These are phyloP conservation scores for Paratinospora sagittata DNA, from an alignment of 164 flowering plant genomes.

Conservation along the genomic window DNA sequence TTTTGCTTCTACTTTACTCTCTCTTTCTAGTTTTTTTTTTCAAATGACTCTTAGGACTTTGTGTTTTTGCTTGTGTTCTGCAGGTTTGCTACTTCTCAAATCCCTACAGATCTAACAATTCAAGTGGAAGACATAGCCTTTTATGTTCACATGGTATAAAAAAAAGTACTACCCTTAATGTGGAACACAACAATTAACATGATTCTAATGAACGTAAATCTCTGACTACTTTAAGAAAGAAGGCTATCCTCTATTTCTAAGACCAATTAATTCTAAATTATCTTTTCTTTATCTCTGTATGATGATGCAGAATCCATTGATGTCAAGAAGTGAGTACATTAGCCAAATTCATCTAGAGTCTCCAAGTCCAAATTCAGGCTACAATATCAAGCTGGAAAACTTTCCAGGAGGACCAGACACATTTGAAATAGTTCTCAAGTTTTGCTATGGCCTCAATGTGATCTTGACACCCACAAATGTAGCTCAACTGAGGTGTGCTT, in stretches of 20 bases:
- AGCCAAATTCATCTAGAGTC: slow-evolving; percentile 33
- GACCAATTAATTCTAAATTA: not conserved
- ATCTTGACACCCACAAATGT: slow-evolving; percentile 50
- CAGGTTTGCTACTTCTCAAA: slow-evolving; percentile 62
- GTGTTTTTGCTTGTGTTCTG: slow-evolving; percentile 11
- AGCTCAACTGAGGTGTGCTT: slow-evolving; percentile 67
- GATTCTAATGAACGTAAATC: not conserved
- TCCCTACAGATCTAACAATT: slow-evolving; percentile 60
- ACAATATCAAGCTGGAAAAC: slow-evolving; percentile 51
- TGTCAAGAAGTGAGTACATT: slow-evolving; percentile 66
- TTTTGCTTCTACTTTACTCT: not conserved
- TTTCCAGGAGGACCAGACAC: slow-evolving; percentile 81
- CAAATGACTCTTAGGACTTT: not conserved
- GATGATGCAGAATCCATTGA: slow-evolving; percentile 48
- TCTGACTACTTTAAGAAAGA: not conserved
- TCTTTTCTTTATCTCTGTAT: not conserved
- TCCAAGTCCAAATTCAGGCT: slow-evolving; percentile 22
- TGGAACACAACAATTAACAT: not conserved
- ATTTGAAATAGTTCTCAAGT: slow-evolving; percentile 52
- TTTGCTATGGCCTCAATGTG: slow-evolving; percentile 70
- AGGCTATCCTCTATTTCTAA: not conserved
- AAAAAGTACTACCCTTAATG: not conserved
- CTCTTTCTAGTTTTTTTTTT: not conserved
- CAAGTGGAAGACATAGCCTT: slow-evolving; percentile 57
- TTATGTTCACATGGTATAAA: slow-evolving; percentile 64